phyloP scores from a whole-genome alignment of 2,329 filamentous ascomycete species.

The Lachnellula occidentalis region DNA sequence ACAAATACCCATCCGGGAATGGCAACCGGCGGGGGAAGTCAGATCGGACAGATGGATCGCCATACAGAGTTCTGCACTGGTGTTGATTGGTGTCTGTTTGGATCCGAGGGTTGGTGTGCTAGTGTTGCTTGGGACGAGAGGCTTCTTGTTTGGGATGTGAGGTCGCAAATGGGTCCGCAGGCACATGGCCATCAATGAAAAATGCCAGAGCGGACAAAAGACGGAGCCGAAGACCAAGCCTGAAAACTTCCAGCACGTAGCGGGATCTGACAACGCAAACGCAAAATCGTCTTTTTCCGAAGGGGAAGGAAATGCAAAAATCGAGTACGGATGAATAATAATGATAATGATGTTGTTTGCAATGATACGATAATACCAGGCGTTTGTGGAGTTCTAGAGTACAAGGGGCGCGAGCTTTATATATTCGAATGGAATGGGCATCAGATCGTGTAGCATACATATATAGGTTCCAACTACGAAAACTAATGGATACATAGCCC shows the following conservation, averaged over 20 bases:
- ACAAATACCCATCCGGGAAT: constrained; percentile 26
- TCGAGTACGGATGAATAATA: no score
- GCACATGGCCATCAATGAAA: background rate
- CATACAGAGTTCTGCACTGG: constrained; percentile 97
- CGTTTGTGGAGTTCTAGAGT: no score
- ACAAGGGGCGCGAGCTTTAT: no score
- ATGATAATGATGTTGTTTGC: no score
- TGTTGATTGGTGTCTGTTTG: constrained; percentile 97
- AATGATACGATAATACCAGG: no score
- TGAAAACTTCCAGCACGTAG: background rate
- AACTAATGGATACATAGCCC: no score
- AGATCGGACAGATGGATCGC: constrained; percentile 69
- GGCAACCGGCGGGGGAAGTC: constrained; percentile 23
- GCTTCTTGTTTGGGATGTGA: constrained; percentile 87
- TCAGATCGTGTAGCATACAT: no score
- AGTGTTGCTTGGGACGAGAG: constrained; percentile 92
- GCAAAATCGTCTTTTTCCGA: background rate
- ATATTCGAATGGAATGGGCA: no score
- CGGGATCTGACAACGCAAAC: background rate
- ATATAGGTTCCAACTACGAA: no score
- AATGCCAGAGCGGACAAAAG: background rate
- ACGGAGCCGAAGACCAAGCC: background rate
- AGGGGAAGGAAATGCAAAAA: background rate
- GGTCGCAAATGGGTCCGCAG: constrained; percentile 47
- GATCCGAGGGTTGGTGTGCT: constrained; percentile 90